A percentile compares a stretch with the other conserved stretches of the same genome.
Conservation (phyloP, 2,329 filamentous ascomycete genomes). For the Colletotrichum destructivum region DNA sequence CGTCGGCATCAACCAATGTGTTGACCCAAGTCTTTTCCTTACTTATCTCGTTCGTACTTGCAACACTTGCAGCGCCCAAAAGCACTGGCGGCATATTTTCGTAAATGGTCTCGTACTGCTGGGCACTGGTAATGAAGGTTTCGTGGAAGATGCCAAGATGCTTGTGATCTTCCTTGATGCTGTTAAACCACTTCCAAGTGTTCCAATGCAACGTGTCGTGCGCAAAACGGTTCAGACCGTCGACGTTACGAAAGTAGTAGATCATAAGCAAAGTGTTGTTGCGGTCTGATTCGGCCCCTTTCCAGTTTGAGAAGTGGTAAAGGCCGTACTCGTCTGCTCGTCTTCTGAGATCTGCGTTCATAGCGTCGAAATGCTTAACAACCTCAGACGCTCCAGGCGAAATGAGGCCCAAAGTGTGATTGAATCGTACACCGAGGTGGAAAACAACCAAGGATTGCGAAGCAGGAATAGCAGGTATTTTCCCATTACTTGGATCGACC, state of each 20-base stretch:
- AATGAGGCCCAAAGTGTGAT: constrained; percentile 65
- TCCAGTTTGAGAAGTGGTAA: constrained; percentile 60
- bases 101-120: constrained; percentile 68
- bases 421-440: constrained; percentile 61
- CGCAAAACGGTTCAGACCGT: constrained; percentile 66
- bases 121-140: constrained; percentile 61
- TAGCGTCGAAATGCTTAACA: constrained; percentile 54
- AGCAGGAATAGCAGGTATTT: constrained; percentile 47
- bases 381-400: constrained; percentile 60
- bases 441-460: constrained; percentile 57
- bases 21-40: constrained; percentile 52
- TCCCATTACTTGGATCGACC: constrained; percentile 47
- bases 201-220: constrained; percentile 63
- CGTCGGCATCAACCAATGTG: constrained; percentile 52
- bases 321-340: constrained; percentile 63
- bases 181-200: constrained; percentile 64
- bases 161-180: constrained; percentile 51
- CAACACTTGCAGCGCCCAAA: constrained; percentile 50
- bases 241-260: constrained; percentile 66
- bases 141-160: constrained; percentile 70
- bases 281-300: constrained; percentile 52
- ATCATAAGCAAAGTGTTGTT: constrained; percentile 58
- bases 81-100: constrained; percentile 58
- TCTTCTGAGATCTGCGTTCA: constrained; percentile 54
- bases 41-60: constrained; percentile 43